Conservation (phyloP, 352 stramenopile species). For the Aphanomyces invadans region DNA sequence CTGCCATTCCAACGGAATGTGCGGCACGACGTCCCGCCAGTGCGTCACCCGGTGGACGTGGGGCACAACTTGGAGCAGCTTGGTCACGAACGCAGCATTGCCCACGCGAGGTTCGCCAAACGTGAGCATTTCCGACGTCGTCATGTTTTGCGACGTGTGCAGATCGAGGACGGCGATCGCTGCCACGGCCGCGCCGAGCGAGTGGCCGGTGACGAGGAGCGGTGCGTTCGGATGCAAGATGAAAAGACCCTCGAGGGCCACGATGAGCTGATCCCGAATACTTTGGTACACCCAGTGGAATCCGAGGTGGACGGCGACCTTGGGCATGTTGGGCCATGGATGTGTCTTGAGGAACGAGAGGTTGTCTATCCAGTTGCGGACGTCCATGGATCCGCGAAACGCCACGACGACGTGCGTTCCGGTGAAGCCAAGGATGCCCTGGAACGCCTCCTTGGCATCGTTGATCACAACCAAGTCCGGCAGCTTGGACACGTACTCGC, state of each 20-base stretch:
- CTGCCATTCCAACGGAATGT: conserved; percentile 67
- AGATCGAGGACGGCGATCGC: conserved; percentile 71
- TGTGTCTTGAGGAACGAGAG: conserved; percentile 72
- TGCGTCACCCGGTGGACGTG: conserved; percentile 71
- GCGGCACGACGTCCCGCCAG: conserved; percentile 66
- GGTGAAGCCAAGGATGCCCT: conserved; percentile 70
- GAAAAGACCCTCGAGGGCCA: conserved; percentile 31
- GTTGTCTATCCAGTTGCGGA: conserved; percentile 81
- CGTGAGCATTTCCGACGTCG: conserved; percentile 50
- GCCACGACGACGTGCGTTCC: conserved; percentile 49
- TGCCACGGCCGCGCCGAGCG: conserved; percentile 59
- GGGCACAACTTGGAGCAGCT: conserved; percentile 43
- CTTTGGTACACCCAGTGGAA: conserved; percentile 78
- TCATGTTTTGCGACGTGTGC: conserved; percentile 46
- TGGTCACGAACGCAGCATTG: conserved; percentile 53
- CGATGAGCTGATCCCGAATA: conserved; percentile 44
- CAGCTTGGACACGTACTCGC: conserved; percentile 44
- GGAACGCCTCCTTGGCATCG: conserved; percentile 68
- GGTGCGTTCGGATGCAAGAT: conserved; percentile 36
- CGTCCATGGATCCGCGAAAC: conserved; percentile 76
- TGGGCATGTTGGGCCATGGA: conserved; percentile 50
- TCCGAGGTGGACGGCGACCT: conserved; percentile 57
- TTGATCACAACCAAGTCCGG: conserved; percentile 46
- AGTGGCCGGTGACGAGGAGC: conserved; percentile 65
- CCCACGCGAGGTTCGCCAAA: conserved; percentile 74